Percentiles rank a stretch among this genome's conserved stretches.
These are phyloP conservation scores for Eugenia klotzschiana DNA, from an alignment of 441 rosid species.

Conservation along the genomic window DNA sequence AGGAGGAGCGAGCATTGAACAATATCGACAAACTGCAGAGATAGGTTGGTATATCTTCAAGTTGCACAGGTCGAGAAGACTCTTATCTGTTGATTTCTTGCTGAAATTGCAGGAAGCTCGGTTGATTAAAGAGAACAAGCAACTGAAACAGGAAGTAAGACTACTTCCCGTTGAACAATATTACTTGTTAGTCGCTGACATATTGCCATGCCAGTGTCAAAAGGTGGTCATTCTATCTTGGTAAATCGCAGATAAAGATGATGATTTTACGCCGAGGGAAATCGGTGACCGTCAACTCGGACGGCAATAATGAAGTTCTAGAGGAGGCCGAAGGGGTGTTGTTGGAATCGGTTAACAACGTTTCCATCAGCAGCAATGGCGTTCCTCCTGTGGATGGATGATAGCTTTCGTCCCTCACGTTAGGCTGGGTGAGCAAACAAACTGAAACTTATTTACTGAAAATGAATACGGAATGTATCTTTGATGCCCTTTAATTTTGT, in stretches of 20 bases:
- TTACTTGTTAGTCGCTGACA: not conserved
- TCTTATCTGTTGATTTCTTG: not conserved
- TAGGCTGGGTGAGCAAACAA: not conserved
- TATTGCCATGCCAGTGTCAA: not conserved
- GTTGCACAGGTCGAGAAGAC: not conserved
- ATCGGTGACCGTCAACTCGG: not conserved
- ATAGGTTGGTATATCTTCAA: not conserved
- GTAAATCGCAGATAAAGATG: not conserved
- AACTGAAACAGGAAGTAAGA: not conserved
- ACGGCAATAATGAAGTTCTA: not conserved
- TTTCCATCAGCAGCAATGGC: not conserved
- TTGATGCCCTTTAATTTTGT: not conserved
- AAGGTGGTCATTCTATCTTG: not conserved
- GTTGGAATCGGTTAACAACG: not conserved
- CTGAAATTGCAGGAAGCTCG: not conserved
- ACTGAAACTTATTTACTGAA: not conserved
- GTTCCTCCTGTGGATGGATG: not conserved
- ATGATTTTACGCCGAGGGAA: not conserved
- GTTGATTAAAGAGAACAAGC: not conserved
- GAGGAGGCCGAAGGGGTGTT: not conserved
- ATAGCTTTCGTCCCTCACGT: not conserved
- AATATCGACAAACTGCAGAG: not conserved
- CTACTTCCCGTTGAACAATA: not conserved
- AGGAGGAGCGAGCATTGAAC: not conserved
- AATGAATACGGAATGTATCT: too few species aligned